Evolutionary conservation across 2,329 filamentous ascomycete genomes (phyloP).

Genomic region (Colletotrichum somersetense): DNA sequence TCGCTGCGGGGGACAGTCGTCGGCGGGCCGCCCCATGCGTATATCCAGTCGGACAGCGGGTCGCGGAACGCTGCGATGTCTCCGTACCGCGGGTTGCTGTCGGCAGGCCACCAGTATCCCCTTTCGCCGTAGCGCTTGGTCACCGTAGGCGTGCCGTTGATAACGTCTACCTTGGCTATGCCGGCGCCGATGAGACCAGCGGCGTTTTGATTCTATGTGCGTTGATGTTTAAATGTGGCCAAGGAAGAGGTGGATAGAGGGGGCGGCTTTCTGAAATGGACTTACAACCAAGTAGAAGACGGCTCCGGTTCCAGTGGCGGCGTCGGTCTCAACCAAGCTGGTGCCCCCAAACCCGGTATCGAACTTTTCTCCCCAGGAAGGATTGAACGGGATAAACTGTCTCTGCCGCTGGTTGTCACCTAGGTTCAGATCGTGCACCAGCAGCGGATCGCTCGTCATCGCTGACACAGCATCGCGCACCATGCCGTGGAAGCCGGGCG

Average conservation of each 20-base stretch:
- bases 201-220: constrained; percentile 46
- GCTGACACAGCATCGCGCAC: constrained; percentile 54
- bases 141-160: constrained; percentile 51
- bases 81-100: constrained; percentile 51
- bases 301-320: constrained; percentile 46
- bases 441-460: constrained; percentile 51
- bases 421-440: constrained; percentile 53
- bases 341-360: constrained; percentile 55
- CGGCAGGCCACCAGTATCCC: constrained; percentile 54
- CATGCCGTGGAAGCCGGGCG: constrained; percentile 55
- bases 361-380: constrained; percentile 53
- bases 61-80: constrained; percentile 55
- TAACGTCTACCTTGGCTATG: constrained; percentile 51
- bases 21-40: constrained; percentile 55
- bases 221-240: no score
- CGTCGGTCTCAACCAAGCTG: constrained; percentile 53
- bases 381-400: constrained; percentile 53
- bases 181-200: constrained; percentile 53
- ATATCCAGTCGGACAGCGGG: constrained; percentile 54
- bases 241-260: not conserved
- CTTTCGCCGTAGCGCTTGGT: constrained; percentile 50
- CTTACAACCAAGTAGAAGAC: constrained; percentile 55
- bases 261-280: not conserved
- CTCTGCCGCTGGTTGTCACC: constrained; percentile 51
- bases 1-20: constrained; percentile 44